phyloP scores from a whole-genome alignment of 495 filamentous ascomycete genomes.

The Clavariopsis aquatica region DNA sequence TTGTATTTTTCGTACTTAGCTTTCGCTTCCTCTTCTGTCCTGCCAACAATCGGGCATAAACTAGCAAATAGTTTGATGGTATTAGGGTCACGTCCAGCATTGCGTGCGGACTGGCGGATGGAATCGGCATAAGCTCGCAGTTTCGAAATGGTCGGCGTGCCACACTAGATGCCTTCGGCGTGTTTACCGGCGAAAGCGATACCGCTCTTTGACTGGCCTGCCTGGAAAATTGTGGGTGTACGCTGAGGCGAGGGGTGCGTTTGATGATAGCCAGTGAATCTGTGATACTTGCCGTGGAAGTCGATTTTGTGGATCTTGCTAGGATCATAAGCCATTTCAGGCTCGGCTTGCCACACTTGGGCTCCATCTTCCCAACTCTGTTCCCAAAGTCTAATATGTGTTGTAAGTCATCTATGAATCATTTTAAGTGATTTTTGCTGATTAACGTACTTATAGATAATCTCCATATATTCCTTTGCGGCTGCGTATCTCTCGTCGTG shows the following conservation, averaged over 20 bases:
- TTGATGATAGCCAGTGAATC: slow-evolving; percentile 65
- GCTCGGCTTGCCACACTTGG: no score
- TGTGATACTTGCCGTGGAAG: slow-evolving; percentile 66
- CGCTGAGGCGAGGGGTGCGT: slow-evolving; percentile 63
- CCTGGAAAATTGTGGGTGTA: slow-evolving; percentile 65
- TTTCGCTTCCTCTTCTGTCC: slow-evolving; percentile 57
- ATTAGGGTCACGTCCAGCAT: slow-evolving; percentile 51
- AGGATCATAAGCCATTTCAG: no score
- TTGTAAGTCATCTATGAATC: no score
- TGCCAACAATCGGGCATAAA: slow-evolving; percentile 54
- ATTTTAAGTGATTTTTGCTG: no score
- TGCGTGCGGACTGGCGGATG: no score
- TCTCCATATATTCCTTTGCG: slow-evolving; percentile 66
- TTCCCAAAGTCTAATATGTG: no score
- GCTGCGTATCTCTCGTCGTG: slow-evolving; percentile 68
- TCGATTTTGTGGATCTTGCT: slow-evolving; percentile 68
- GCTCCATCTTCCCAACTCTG: no score
- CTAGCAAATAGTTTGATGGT: slow-evolving; percentile 58
- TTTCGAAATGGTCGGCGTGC: slow-evolving; percentile 24
- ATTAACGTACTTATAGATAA: slow-evolving; percentile 70
- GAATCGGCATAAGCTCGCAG: no score
- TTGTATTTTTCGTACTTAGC: slow-evolving; percentile 55
- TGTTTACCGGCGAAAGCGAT: slow-evolving; percentile 60
- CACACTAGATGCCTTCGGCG: slow-evolving; percentile 57
- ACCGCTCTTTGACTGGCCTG: slow-evolving; percentile 60